These are phyloP conservation scores for Bondarzewia mesenterica DNA, from an alignment of 1,284 basidiomycete species.

Conservation along the genomic window DNA sequence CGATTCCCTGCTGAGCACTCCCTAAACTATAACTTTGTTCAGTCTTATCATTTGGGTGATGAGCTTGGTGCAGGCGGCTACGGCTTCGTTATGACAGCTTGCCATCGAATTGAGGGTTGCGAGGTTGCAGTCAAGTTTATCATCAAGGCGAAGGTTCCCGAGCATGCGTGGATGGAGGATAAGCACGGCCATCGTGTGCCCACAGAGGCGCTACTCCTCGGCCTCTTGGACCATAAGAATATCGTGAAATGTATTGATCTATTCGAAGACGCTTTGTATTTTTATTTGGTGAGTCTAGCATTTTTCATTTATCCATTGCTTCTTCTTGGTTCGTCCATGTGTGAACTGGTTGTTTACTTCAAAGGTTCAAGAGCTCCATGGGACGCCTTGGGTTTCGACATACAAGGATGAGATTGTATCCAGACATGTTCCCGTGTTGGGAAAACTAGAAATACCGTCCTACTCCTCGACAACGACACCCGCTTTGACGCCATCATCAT, in stretches of 20 bases:
- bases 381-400: constrained; percentile 67
- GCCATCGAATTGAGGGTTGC: constrained; percentile 40
- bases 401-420: constrained; percentile 15
- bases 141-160: constrained; percentile 76
- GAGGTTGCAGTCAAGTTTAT: constrained; percentile 95
- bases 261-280: constrained; percentile 78
- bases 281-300: constrained; percentile 65
- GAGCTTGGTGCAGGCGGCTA: constrained; percentile 89
- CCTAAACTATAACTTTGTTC: constrained; percentile 61
- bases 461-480: constrained; percentile 25
- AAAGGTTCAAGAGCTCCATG: constrained; percentile 88
- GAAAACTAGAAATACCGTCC: constrained; percentile 15
- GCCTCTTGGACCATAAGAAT: constrained; percentile 67
- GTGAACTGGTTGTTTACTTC: constrained; percentile 4
- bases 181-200: constrained; percentile 57
- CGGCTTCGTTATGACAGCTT: constrained; percentile 84
- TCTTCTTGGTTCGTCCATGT: background rate
- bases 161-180: constrained; percentile 73
- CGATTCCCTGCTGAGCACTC: constrained; percentile 55
- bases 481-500: constrained; percentile 46
- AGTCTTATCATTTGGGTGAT: constrained; percentile 60
- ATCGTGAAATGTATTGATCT: constrained; percentile 80
- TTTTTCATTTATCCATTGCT: background rate
- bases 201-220: constrained; percentile 75
- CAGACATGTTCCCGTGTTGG: constrained; percentile 20